Conservation (phyloP, 2,329 filamentous ascomycete species). For the Exserohilum rostratum region DNA sequence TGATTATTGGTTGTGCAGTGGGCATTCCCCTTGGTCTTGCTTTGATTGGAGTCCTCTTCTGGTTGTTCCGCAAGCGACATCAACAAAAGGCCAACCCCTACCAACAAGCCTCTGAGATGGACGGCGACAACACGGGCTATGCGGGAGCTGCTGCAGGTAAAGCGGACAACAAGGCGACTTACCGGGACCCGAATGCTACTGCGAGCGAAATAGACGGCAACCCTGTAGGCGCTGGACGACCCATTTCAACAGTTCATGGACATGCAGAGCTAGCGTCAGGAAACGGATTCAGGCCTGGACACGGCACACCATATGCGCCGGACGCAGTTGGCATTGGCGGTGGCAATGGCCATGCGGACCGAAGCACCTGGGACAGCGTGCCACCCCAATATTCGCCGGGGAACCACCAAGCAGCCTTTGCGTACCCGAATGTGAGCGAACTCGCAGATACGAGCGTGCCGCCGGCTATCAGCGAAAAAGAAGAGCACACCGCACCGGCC, state of each 20-base stretch:
- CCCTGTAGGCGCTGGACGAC: constrained; percentile 36
- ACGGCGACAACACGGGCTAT: constrained; percentile 25
- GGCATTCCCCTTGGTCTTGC: constrained; percentile 44
- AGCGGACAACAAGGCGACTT: constrained; percentile 27
- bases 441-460: constrained; percentile 26
- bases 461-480: constrained; percentile 21
- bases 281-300: constrained; percentile 32
- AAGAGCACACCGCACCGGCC: constrained; percentile 16
- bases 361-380: constrained; percentile 34
- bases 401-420: constrained; percentile 16
- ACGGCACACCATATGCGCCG: constrained; percentile 31
- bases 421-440: constrained; percentile 17
- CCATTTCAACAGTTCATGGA: constrained; percentile 35
- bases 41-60: constrained; percentile 38
- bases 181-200: constrained; percentile 19
- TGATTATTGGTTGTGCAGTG: constrained; percentile 47
- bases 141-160: constrained; percentile 33
- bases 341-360: constrained; percentile 25
- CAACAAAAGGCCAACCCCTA: constrained; percentile 28
- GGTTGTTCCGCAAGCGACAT: constrained; percentile 41
- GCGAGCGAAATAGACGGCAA: constrained; percentile 39
- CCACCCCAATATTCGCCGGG: constrained; percentile 41
- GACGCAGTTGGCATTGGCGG: constrained; percentile 42
- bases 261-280: constrained; percentile 41
- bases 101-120: constrained; percentile 22